Percentiles rank a stretch among this genome's conserved stretches.
Evolutionary conservation across 306 rosid genomes (phyloP).

Genomic region (Lithocarpus polystachyus): DNA sequence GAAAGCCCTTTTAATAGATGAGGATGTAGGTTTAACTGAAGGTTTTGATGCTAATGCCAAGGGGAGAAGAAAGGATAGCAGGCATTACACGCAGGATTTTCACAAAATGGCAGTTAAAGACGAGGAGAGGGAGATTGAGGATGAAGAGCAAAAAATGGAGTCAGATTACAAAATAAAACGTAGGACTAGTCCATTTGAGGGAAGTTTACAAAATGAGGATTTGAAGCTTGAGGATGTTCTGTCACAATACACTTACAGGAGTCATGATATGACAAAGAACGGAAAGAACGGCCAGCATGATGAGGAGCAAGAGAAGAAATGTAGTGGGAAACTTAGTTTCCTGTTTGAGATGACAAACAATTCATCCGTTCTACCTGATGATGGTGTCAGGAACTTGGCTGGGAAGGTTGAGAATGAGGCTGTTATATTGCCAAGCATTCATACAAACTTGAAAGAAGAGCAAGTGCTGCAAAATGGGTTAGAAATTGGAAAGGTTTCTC

Average conservation of each 20-base stretch:
- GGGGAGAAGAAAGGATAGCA: background rate
- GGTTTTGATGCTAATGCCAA: background rate
- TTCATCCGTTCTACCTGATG: background rate
- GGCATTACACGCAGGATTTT: too few relatives aligned
- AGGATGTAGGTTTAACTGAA: background rate
- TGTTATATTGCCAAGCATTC: background rate
- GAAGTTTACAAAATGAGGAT: background rate
- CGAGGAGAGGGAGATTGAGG: background rate
- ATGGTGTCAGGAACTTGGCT: background rate
- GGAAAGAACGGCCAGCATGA: background rate
- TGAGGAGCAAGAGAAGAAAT: background rate
- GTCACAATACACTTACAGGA: background rate
- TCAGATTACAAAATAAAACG: background rate
- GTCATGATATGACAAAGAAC: background rate
- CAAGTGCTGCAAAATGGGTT: background rate
- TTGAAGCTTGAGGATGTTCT: constrained; percentile 16
- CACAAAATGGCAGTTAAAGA: background rate
- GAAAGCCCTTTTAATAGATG: background rate
- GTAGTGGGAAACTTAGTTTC: background rate
- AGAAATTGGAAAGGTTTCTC: background rate
- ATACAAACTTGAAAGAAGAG: background rate
- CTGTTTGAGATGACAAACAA: background rate
- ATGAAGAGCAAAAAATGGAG: background rate
- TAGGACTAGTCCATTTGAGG: background rate
- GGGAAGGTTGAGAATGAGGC: background rate